Percentiles rank a stretch among this genome's conserved stretches.
These are phyloP conservation scores for Usnea hakonensis DNA, from an alignment of 495 filamentous ascomycete genomes.

Conservation along the genomic window DNA sequence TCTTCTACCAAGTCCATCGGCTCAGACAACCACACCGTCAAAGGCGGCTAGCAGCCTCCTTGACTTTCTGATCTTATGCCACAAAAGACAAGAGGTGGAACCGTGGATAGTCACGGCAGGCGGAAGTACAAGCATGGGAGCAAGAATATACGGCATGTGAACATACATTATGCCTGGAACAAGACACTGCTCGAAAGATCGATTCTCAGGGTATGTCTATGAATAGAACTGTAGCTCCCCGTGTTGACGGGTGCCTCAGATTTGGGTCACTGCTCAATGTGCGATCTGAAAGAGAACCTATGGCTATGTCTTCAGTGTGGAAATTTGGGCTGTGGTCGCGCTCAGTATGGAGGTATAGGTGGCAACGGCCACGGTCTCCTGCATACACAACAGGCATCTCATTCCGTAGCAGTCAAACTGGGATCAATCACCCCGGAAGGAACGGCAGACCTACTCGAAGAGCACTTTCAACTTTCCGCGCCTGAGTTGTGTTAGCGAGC, in stretches of 20 bases:
- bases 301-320: conserved; percentile 95
- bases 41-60: too few species aligned
- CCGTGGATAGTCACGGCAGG: too few species aligned
- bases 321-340: conserved; percentile 84
- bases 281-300: conserved; percentile 86
- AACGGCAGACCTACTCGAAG: conserved; percentile 82
- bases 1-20: too few species aligned
- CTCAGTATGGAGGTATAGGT: conserved; percentile 75
- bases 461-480: conserved; percentile 76
- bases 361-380: conserved; percentile 84
- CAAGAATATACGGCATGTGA: conserved; percentile 85
- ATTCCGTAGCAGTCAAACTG: conserved; percentile 87
- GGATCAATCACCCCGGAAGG: conserved; percentile 95
- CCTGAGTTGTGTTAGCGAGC: conserved; percentile 31
- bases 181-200: conserved; percentile 54
- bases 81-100: too few species aligned
- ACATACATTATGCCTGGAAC: conserved; percentile 74
- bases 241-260: conserved; percentile 34
- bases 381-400: conserved; percentile 59
- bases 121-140: conserved; percentile 97
- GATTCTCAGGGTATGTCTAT: conserved; percentile 51
- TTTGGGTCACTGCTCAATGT: conserved; percentile 75
- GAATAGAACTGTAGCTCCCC: conserved; percentile 1
- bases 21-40: too few species aligned
- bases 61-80: too few species aligned